Evolutionary conservation across 345 rosid genomes (phyloP), one percentile per base, ranked within the genome.

Genomic region (Citrus hindsii): DNA sequence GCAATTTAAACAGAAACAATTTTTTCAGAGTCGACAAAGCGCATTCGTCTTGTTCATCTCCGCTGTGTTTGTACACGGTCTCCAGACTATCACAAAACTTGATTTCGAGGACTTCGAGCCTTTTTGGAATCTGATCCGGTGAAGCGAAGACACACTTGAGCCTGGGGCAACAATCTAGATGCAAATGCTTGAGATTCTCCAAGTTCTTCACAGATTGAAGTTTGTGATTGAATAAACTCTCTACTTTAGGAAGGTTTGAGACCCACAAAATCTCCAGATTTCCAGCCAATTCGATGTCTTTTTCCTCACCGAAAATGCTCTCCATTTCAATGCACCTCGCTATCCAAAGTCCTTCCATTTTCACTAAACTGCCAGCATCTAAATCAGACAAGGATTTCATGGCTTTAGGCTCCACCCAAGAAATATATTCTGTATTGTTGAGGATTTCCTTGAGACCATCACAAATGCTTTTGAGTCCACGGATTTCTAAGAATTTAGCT

Each of bases 121-220:
- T 80, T 76, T 19, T 55, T 6, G 88, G 89, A 42, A 81, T 37
- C 74, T 73, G 67, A 10, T 73, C 64, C 8, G 4, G 16, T 12
- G 76, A 62, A 10, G 81, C 27, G 80, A 83, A 89, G 16, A 87
- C 58, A 87, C 86, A 63, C 10, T 73, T 4, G 90, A 88, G 88
- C 70, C 19, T 73, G 4, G 91, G 91, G 56, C 90, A 90, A 65
- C 84, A 86, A 28, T 89, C 90, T 5, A 92, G 3, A 78, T 67
- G 6, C 86, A 89, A 79, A 1, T 46, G 58, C 74, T 82, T 88
- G 62, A 92, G 89, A 56, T 75, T 85, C 59, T 5, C 60, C 3
- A 87, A 79, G 82, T 67, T 64, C 61, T 67, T 64, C 61, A 0
- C 62, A 56, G 59, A 68, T 30, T 53, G 38, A 64, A 79, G 8